These are phyloP conservation scores for Stentor coeruleus DNA, from an alignment of 73 alveolate species.

Conservation along the genomic window DNA sequence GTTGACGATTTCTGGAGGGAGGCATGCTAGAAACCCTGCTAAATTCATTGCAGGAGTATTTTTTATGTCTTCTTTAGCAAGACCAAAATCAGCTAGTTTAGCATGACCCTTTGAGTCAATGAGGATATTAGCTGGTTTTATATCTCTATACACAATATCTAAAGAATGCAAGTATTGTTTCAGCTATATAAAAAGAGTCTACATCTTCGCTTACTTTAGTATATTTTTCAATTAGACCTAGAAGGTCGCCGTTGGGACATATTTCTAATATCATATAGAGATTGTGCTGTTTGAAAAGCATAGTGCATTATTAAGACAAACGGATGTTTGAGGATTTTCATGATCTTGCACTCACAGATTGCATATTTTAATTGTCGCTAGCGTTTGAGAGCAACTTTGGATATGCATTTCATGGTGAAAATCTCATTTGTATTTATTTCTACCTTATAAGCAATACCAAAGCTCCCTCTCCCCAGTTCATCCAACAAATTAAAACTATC, in stretches of 20 bases:
- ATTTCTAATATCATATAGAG: conserved; percentile 53
- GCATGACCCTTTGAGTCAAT: conserved; percentile 75
- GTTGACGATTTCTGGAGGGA: conserved; percentile 94
- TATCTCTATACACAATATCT: conserved; percentile 76
- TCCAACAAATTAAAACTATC: neutral
- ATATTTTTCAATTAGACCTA: conserved; percentile 40
- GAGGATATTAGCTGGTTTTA: conserved; percentile 91
- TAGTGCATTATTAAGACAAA: conserved; percentile 37
- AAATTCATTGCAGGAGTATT: conserved; percentile 81
- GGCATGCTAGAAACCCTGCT: conserved; percentile 96
- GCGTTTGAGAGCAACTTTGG: conserved; percentile 24
- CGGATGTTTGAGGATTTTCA: conserved; percentile 46
- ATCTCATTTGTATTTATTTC: neutral
- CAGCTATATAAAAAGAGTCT: conserved; percentile 52
- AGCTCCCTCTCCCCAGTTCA: conserved; percentile 35
- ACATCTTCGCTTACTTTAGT: conserved; percentile 44
- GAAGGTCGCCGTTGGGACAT: conserved; percentile 69
- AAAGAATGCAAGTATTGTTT: conserved; percentile 56
- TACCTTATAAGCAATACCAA: conserved; percentile 39
- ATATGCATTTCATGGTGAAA: conserved; percentile 33
- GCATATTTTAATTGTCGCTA: conserved; percentile 34
- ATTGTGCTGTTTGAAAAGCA: conserved; percentile 53
- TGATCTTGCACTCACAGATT: conserved; percentile 33
- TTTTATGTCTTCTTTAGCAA: conserved; percentile 75
- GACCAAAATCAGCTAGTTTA: conserved; percentile 91